phyloP scores from a whole-genome alignment of 1,284 basidiomycete genomes.

The Boletellus sp. region DNA sequence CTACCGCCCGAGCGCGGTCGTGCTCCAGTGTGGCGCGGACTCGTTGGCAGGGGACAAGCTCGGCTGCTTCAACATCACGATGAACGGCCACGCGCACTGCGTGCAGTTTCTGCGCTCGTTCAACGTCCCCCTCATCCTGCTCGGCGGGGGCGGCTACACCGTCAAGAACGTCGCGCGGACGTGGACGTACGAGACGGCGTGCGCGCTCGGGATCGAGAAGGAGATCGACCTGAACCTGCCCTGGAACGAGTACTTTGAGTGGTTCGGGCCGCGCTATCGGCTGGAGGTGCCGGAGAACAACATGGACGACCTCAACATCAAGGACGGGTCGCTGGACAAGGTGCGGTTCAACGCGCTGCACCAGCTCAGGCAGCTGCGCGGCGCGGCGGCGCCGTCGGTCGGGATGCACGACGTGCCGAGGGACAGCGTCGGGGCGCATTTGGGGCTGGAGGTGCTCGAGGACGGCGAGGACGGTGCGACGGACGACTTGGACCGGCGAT shows the following conservation, averaged over 20 bases:
- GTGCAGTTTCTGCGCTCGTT: slow-evolving; percentile 84
- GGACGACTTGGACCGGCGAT: slow-evolving; percentile 61
- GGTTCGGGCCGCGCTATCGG: slow-evolving; percentile 95
- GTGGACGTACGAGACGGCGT: slow-evolving; percentile 97
- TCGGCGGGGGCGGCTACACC: slow-evolving; percentile 97
- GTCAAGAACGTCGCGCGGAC: slow-evolving; percentile 92
- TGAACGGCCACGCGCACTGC: slow-evolving; percentile 92
- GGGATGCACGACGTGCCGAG: slow-evolving; percentile 83
- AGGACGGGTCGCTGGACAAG: slow-evolving; percentile 77
- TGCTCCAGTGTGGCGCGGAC: slow-evolving; percentile 95
- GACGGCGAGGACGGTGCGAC: slow-evolving; percentile 40
- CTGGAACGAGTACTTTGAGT: slow-evolving; percentile 96
- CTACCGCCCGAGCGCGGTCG: slow-evolving; percentile 84
- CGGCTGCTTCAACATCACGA: slow-evolving; percentile 93
- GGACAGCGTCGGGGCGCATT: slow-evolving; percentile 60
- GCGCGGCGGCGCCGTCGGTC: slow-evolving; percentile 88
- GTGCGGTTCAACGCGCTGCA: slow-evolving; percentile 80
- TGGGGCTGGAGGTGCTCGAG: slow-evolving; percentile 45
- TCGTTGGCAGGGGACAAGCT: slow-evolving; percentile 94
- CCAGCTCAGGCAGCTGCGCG: slow-evolving; percentile 73
- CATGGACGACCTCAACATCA: slow-evolving; percentile 91
- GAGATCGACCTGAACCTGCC: slow-evolving; percentile 82
- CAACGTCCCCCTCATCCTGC: slow-evolving; percentile 84
- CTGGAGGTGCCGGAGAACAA: slow-evolving; percentile 90
- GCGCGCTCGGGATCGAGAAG: slow-evolving; percentile 81